A percentile compares a stretch with the other conserved stretches of the same genome.
These are phyloP conservation scores for Neurospora sp. DNA, from an alignment of 495 filamentous ascomycete genomes.

Conservation along the genomic window DNA sequence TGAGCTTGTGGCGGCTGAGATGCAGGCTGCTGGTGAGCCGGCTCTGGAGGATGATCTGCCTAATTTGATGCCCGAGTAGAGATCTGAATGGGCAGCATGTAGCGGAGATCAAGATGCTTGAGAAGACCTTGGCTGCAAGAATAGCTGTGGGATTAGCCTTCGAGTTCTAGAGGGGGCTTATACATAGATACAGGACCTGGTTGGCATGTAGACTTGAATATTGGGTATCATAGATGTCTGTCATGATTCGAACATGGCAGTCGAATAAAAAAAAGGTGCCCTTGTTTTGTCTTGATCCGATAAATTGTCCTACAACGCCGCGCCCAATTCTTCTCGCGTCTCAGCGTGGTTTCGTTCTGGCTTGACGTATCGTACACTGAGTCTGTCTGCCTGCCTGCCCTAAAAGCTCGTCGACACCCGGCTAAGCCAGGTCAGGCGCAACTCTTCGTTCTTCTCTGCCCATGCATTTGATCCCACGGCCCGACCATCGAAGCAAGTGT, in stretches of 20 bases:
- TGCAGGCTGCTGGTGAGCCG: conserved; percentile 49
- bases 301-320: not conserved
- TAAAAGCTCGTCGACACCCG: not conserved
- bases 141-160: not conserved
- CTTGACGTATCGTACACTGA: conserved; percentile 12
- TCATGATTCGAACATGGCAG: not conserved
- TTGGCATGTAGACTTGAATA: not conserved
- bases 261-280: not conserved
- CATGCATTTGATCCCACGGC: not conserved
- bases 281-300: not conserved
- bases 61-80: conserved; percentile 1
- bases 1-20: conserved; percentile 50
- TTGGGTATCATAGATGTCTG: not conserved
- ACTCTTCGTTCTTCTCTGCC: not conserved
- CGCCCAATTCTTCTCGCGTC: not conserved
- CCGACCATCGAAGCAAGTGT: not conserved
- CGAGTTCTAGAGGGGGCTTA: not conserved
- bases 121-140: not conserved
- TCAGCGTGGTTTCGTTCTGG: not conserved
- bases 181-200: not conserved
- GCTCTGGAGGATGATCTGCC: conserved; percentile 52
- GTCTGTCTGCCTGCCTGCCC: not conserved
- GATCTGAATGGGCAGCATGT: not conserved
- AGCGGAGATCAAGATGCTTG: not conserved
- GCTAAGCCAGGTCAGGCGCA: not conserved